Evolutionary conservation across 495 filamentous ascomycete genomes (phyloP), one percentile per base, ranked within the genome.

Genomic region (Lineolata rhizophorae): DNA sequence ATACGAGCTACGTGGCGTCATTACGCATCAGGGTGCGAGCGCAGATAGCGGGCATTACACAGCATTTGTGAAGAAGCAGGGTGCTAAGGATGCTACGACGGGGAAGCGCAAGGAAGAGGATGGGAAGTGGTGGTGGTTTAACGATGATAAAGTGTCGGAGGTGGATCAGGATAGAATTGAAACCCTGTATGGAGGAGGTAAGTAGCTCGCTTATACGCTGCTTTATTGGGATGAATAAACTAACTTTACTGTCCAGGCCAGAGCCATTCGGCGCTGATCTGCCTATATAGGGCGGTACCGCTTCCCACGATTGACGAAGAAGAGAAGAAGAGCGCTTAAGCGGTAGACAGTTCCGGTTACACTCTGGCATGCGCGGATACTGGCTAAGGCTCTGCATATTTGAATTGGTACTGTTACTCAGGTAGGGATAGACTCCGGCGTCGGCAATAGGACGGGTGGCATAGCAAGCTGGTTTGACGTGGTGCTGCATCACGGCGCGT

Each of bases 71-170:
- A 97, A 95, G 61, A 91, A 97, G 59, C 64, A 76, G 29, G 71
- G 65, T 11, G 49, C 54, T 3, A 54, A 72, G 34, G 74, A 81
- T 37, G 53, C 68, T 5, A 62, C 62, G 34, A 69, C 70, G 3
- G 72, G 70, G 37, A 78, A 78, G 59, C 55, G 70, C 41, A 68
- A 67, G 35, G 70, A 72, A 40, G 75, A 84, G 35, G 83, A 92
- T 40, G 82, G 72, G 34, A 93, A 85, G 41, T 97, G 87, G 87
- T 97, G 87, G 82, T 95, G 87, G 83, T 97, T 97, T 63, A 93
- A 97, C 48, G 87, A 97, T 44, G 90, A 97, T 46, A 91, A 85
- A 52, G 90, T 97, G 8, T 68, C 76, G 24, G 90, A 95, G 54
- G 87, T 97, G 18, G 73, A 84, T 2, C 55, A 66, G 5, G 82